These are phyloP conservation scores for Coemansia sp. DNA, from an alignment of 192 early-diverging fungal genomes.

Conservation along the genomic window DNA sequence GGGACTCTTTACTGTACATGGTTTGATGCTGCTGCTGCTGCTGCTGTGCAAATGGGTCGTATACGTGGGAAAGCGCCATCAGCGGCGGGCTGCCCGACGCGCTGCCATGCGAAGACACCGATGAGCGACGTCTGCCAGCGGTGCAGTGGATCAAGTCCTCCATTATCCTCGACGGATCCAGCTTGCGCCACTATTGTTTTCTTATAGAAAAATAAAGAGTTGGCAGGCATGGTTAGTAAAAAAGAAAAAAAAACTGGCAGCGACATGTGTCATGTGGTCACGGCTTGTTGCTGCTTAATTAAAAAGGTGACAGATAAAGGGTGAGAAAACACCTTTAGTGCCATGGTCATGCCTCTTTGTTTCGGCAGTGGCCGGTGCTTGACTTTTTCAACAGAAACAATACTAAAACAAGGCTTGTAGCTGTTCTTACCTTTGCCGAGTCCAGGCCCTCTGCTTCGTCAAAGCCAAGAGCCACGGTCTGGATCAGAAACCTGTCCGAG, in stretches of 20 bases:
- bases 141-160: conserved; percentile 54
- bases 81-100: conserved; percentile 30
- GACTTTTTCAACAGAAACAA: neutral
- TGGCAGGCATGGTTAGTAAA: neutral
- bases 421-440: conserved; percentile 55
- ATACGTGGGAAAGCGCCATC: conserved; percentile 33
- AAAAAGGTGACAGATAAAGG: neutral
- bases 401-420: neutral
- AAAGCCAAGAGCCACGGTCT: conserved; percentile 54
- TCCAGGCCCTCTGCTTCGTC: conserved; percentile 52
- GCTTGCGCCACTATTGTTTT: conserved; percentile 42
- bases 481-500: conserved; percentile 60
- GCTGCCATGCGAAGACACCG: conserved; percentile 33
- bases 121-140: conserved; percentile 28
- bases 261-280: neutral
- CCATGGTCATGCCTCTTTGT: neutral
- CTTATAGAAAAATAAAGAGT: neutral
- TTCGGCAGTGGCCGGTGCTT: neutral
- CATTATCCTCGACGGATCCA: conserved; percentile 54
- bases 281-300: conserved; percentile 1
- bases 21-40: neutral
- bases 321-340: neutral
- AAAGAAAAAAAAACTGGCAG: conserved; percentile 5
- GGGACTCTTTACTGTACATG: conserved; percentile 1
- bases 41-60: conserved; percentile 11